Percentiles rank a stretch among this genome's conserved stretches.
phyloP scores from a whole-genome alignment of 192 early-diverging fungal species.

The Pecoramyces ruminantium region DNA sequence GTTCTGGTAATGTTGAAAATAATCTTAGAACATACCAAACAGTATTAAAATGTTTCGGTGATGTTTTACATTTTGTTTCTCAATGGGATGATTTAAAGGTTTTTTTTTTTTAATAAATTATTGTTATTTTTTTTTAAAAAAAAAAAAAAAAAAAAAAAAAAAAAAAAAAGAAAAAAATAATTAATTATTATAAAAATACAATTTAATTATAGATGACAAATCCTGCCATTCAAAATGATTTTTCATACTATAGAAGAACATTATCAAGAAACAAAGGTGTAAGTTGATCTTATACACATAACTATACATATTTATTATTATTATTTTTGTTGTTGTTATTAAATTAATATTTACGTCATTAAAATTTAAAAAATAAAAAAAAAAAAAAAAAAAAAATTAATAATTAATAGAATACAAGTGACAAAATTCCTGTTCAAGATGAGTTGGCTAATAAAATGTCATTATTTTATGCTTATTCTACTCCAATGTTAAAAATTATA shows the following conservation, averaged over 20 bases:
- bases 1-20: slow-evolving; percentile 25
- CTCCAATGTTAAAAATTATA: slow-evolving; percentile 65
- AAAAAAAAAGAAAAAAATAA: too few species aligned
- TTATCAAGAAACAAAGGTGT: slow-evolving; percentile 58
- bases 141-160: too few species aligned
- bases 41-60: slow-evolving; percentile 59
- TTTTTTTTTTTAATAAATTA: too few species aligned
- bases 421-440: slow-evolving; percentile 50
- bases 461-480: too few species aligned
- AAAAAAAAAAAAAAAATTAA: too few species aligned
- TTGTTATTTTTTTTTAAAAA: too few species aligned
- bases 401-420: slow-evolving; percentile 11
- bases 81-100: slow-evolving; percentile 89
- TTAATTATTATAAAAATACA: too few species aligned
- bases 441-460: slow-evolving; percentile 79
- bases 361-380: too few species aligned
- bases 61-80: slow-evolving; percentile 72
- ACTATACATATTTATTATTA: slow-evolving; percentile 2
- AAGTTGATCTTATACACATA: slow-evolving; percentile 19
- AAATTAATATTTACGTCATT: too few species aligned
- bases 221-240: slow-evolving; percentile 86
- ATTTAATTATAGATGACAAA: slow-evolving; percentile 51
- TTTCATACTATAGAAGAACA: slow-evolving; percentile 89
- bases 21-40: slow-evolving; percentile 60
- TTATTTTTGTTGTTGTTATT: too few species aligned